phyloP scores from a whole-genome alignment of 2,329 filamentous ascomycete species.

The Exutisphaerella laricina region DNA sequence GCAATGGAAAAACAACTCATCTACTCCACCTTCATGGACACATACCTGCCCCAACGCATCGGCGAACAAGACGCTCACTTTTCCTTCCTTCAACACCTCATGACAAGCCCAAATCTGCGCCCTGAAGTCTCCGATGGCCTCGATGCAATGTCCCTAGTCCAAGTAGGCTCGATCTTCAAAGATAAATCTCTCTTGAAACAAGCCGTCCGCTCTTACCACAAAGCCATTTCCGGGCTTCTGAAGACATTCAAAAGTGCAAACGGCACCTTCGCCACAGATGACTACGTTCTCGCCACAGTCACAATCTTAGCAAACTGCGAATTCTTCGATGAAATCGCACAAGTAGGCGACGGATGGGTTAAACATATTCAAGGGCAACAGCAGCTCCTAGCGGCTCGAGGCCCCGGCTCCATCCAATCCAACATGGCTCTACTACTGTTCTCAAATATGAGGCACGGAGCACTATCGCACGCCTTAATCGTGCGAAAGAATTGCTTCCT shows the following conservation, averaged over 20 bases:
- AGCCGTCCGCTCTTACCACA: conserved; percentile 23
- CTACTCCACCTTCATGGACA: conserved; percentile 28
- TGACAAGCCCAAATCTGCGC: conserved; percentile 16
- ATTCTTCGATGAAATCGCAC: conserved; percentile 30
- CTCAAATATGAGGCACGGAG: conserved; percentile 26
- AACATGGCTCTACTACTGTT: conserved; percentile 27
- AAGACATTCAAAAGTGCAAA: conserved; percentile 15
- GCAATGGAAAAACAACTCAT: conserved; percentile 18
- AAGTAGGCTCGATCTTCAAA: conserved; percentile 26
- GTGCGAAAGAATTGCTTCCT: conserved; percentile 27
- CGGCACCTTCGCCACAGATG: conserved; percentile 18
- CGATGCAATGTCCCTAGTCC: conserved; percentile 28
- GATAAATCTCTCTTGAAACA: conserved; percentile 24
- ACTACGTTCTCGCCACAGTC: conserved; percentile 29
- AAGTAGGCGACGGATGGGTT: conserved; percentile 26
- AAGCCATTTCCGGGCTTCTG: conserved; percentile 21
- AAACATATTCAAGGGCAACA: conserved; percentile 27
- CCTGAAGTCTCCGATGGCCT: conserved; percentile 25
- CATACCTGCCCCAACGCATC: conserved; percentile 26
- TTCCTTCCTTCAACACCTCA: conserved; percentile 22
- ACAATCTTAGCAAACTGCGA: conserved; percentile 29
- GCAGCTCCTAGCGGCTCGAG: conserved; percentile 27
- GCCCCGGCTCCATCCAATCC: conserved; percentile 23
- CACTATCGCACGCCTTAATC: conserved; percentile 25
- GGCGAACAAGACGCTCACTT: conserved; percentile 18